Conservation (phyloP, 768 basidiomycete genomes). For the Lepiota venenata region DNA sequence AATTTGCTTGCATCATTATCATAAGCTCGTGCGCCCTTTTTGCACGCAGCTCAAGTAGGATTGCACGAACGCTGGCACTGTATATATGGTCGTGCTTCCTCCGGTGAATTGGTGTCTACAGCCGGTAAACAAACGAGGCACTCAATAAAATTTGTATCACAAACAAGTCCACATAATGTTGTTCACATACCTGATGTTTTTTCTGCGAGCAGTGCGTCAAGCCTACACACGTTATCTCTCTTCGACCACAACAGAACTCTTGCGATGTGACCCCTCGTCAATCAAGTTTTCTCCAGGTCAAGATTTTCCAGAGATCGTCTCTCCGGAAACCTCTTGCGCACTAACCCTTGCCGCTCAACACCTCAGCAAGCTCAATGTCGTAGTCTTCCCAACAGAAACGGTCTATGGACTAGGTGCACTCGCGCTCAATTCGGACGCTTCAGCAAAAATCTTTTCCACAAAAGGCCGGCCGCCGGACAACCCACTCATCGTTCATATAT, state of each 20-base stretch:
- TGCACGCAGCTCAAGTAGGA: too few species aligned
- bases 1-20: background rate
- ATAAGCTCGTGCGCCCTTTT: too few species aligned
- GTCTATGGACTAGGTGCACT: conserved; percentile 96
- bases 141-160: background rate
- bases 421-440: conserved; percentile 64
- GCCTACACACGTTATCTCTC: conserved; percentile 22
- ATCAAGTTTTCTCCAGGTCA: conserved; percentile 50
- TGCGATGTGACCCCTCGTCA: conserved; percentile 60
- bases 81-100: too few species aligned
- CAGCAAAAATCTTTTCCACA: conserved; percentile 72
- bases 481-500: conserved; percentile 96
- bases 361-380: conserved; percentile 46
- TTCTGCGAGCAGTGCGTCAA: conserved; percentile 28
- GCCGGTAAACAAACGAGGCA: too few species aligned
- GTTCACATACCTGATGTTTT: conserved; percentile 20
- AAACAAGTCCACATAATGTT: conserved; percentile 8
- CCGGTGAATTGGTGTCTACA: too few species aligned
- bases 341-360: conserved; percentile 54
- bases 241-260: conserved; percentile 34
- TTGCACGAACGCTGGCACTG: too few species aligned
- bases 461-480: conserved; percentile 96
- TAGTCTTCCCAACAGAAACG: conserved; percentile 96
- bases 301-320: conserved; percentile 47
- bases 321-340: conserved; percentile 46